A percentile compares a stretch with the other conserved stretches of the same genome.
These are phyloP conservation scores for Phytopythium oedochilum DNA, from an alignment of 352 stramenopile species.

Conservation along the genomic window DNA sequence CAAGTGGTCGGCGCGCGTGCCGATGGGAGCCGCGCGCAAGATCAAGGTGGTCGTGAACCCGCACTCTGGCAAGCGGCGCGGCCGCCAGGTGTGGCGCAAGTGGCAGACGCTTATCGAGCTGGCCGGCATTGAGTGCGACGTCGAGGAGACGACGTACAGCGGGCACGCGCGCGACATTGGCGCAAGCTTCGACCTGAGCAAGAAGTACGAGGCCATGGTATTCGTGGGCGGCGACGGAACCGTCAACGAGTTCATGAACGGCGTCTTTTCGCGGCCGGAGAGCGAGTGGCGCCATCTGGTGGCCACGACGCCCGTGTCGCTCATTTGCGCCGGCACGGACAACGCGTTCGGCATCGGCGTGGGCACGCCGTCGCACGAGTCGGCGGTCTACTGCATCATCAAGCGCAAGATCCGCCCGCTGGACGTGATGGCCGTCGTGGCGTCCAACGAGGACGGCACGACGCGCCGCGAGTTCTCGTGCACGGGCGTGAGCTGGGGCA, in stretches of 20 bases:
- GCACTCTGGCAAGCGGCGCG: constrained; percentile 55
- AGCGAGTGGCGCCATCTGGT: constrained; percentile 67
- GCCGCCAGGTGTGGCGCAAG: constrained; percentile 54
- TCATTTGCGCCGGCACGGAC: constrained; percentile 66
- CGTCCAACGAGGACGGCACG: constrained; percentile 34
- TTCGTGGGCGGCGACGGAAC: constrained; percentile 77
- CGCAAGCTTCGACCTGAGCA: constrained; percentile 39
- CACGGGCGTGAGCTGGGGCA: constrained; percentile 70
- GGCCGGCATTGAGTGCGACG: constrained; percentile 65
- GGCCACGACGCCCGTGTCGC: constrained; percentile 63
- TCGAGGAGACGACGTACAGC: constrained; percentile 71
- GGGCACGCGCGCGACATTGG: constrained; percentile 72
- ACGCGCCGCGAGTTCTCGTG: constrained; percentile 64
- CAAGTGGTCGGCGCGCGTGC: constrained; percentile 71
- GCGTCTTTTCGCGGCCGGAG: constrained; percentile 65
- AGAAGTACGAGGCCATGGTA: constrained; percentile 73
- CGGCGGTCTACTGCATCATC: constrained; percentile 73
- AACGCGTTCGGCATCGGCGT: constrained; percentile 78
- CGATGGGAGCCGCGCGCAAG: constrained; percentile 33
- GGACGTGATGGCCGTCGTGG: constrained; percentile 60
- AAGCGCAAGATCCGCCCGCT: constrained; percentile 79
- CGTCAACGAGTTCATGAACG: constrained; percentile 86
- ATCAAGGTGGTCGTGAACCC: constrained; percentile 82
- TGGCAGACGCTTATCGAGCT: constrained; percentile 57
- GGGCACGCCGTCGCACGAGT: constrained; percentile 54